A percentile compares a stretch with the other conserved stretches of the same genome.
Conservation (phyloP, 1,284 basidiomycete genomes). For the Microbotryomycetes sp. region DNA sequence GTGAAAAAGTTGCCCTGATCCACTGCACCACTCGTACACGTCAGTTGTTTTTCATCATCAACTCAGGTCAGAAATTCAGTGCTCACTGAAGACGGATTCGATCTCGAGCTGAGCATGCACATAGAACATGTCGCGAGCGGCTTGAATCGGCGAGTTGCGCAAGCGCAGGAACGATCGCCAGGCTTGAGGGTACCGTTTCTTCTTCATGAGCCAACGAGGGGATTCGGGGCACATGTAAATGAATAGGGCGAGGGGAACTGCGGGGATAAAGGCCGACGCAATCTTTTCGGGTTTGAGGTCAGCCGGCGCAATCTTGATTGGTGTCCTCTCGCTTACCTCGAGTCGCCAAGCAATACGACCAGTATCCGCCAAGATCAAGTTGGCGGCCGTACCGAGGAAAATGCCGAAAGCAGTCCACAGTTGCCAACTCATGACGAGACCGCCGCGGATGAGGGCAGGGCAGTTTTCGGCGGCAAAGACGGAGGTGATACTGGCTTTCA, state of each 20-base stretch:
- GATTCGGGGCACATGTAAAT: constrained; percentile 44
- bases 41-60: no score
- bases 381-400: constrained; percentile 39
- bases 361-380: constrained; percentile 12
- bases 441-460: constrained; percentile 47
- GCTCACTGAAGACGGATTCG: constrained; percentile 51
- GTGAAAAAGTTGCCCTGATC: background rate
- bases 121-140: constrained; percentile 55
- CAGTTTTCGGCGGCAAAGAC: constrained; percentile 42
- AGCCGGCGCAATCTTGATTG: constrained; percentile 39
- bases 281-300: constrained; percentile 36
- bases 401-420: constrained; percentile 47
- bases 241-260: constrained; percentile 28
- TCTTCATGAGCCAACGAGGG: constrained; percentile 45
- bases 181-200: constrained; percentile 48
- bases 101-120: constrained; percentile 61
- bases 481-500: background rate
- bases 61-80: no score
- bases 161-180: constrained; percentile 57
- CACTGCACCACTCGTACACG: no score
- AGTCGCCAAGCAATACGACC: background rate
- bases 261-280: constrained; percentile 45
- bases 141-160: constrained; percentile 61
- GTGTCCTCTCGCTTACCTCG: background rate
- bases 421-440: constrained; percentile 45